These are phyloP conservation scores for Arthromyces matolae DNA, from an alignment of 768 basidiomycete species.

Conservation along the genomic window DNA sequence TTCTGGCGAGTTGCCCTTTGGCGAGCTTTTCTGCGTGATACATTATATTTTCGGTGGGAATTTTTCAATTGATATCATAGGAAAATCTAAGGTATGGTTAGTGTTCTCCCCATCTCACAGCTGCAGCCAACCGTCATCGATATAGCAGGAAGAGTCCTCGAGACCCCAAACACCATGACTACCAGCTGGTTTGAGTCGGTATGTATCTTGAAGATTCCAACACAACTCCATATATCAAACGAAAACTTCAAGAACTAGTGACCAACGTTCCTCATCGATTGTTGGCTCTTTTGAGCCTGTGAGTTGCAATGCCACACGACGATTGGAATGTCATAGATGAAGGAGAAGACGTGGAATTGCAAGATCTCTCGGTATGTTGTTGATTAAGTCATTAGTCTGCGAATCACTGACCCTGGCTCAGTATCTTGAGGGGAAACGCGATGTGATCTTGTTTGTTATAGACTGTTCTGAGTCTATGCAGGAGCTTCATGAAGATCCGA, in stretches of 20 bases:
- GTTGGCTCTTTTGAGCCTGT: conserved; percentile 59
- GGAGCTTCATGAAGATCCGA: conserved; percentile 62
- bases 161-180: conserved; percentile 98
- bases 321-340: conserved; percentile 80
- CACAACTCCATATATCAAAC: conserved; percentile 76
- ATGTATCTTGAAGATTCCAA: conserved; percentile 84
- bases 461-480: too few relatives aligned
- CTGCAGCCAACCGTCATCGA: conserved; percentile 90
- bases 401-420: conserved; percentile 25
- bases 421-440: conserved; percentile 71
- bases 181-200: conserved; percentile 91
- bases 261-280: conserved; percentile 60
- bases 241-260: conserved; percentile 59
- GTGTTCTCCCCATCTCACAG: too few relatives aligned
- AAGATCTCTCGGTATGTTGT: conserved; percentile 56
- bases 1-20: too few relatives aligned
- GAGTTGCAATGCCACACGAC: conserved; percentile 67
- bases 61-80: too few relatives aligned
- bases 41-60: too few relatives aligned
- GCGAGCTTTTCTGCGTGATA: too few relatives aligned
- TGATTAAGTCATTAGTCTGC: background rate
- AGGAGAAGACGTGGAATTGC: conserved; percentile 80
- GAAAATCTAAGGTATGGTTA: too few relatives aligned
- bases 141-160: conserved; percentile 87
- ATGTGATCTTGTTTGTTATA: conserved; percentile 88